Evolutionary conservation across 1,284 basidiomycete species (phyloP), one percentile per base, ranked within the genome.

Genomic region (Salmacisia buchloeana): DNA sequence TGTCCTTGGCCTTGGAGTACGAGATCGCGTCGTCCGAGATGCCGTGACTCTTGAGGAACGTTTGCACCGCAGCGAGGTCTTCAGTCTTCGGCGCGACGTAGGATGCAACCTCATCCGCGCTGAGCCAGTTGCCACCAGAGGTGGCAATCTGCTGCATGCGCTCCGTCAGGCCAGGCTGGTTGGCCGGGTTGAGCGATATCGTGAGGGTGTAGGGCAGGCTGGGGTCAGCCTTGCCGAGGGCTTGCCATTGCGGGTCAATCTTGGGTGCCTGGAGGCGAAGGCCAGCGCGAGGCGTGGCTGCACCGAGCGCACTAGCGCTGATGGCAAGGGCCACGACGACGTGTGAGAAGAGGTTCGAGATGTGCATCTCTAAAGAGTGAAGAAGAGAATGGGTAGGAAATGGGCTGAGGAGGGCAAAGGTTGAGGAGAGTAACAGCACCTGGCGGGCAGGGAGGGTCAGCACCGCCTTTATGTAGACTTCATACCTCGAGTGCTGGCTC

Each of bases 81-180:
- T 61, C 57, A 13, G 41, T 9, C 35, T 54, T 34, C 23, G 66
- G 63, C 4, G 35, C 29, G 27, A 54, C 64, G 58, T 68, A 68
- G 31, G 33, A 31, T 18, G 56, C 56, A 7, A 68, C 29, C 27
- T 68, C 39, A n/a, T 66, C 66, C 15, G 25, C 49, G n/a, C 35
- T 59, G 29, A 68, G 61, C 65, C 65, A 67, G 18, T 33, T 10
- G 6, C 49, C 63, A 49, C 41, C 63, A 21, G 13, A 18, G n/a
- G 34, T 27, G 21, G 13, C 2, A 27, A 67, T 65, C 45, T 61
- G 25, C 38, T 64, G 10, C 65, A 67, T 67, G 27, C 60, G 46
- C 38, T n/a, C 23, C 13, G 49, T 56, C 31, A 67, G 61, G 34
- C 65, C 65, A 35, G 7, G 59, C 43, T 60, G 43, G 60, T 67